Evolutionary conservation across 2,329 filamentous ascomycete species (phyloP).

Genomic region (Apiospora phragmitis): DNA sequence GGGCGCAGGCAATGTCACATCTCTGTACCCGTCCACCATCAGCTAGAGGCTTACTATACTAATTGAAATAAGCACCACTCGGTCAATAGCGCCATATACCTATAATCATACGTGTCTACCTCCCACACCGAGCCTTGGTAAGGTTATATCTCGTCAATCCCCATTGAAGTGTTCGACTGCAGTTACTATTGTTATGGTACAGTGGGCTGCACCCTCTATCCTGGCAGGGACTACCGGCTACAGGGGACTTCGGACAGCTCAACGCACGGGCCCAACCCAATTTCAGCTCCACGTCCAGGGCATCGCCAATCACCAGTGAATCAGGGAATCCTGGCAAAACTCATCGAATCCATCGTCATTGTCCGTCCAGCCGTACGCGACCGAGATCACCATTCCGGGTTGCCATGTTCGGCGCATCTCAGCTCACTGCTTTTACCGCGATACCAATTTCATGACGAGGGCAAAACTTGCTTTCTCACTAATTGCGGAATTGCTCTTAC

Average conservation of each 20-base stretch:
- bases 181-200: too few species aligned
- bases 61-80: too few species aligned
- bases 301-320: neutral
- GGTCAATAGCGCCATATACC: too few species aligned
- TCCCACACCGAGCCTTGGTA: too few species aligned
- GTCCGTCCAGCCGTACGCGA: neutral
- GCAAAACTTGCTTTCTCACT: neutral
- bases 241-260: neutral
- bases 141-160: too few species aligned
- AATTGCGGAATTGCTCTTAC: neutral
- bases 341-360: neutral
- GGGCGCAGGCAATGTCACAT: too few species aligned
- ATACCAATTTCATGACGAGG: neutral
- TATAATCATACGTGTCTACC: too few species aligned
- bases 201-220: too few species aligned
- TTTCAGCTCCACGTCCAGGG: neutral
- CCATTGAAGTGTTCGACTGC: too few species aligned
- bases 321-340: neutral
- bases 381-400: neutral
- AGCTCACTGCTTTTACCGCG: neutral
- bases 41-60: too few species aligned
- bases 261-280: neutral
- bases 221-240: neutral
- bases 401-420: neutral
- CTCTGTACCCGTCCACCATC: too few species aligned